phyloP scores from a whole-genome alignment of 2,329 filamentous ascomycete species.

The Fusarium dlaminii region DNA sequence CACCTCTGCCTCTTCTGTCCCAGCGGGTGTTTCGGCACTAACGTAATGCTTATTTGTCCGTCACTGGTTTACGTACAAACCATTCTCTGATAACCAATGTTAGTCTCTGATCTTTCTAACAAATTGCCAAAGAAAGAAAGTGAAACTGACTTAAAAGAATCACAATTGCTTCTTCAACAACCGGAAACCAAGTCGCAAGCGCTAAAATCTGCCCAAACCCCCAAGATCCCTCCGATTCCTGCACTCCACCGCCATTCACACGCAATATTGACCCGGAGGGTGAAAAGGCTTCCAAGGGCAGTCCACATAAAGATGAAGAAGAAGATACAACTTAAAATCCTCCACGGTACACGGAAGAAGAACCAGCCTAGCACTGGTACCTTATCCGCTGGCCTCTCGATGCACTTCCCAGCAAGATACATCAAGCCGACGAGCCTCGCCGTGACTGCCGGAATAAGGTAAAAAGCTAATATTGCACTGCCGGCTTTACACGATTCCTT shows the following conservation, averaged over 20 bases:
- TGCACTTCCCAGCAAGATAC: neutral
- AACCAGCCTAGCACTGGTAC: neutral
- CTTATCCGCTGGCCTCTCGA: accelerated
- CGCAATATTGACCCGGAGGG: accelerated
- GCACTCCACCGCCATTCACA: neutral
- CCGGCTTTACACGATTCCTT: accelerated
- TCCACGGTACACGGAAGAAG: neutral
- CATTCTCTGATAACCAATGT: accelerated
- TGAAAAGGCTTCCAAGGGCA: neutral
- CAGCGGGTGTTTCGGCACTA: accelerated
- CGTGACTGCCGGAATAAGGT: accelerated
- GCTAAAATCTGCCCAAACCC: neutral
- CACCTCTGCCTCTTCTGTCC: neutral
- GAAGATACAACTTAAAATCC: accelerated
- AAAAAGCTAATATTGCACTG: accelerated
- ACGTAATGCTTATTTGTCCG: neutral
- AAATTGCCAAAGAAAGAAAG: accelerated
- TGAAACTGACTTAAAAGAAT: neutral
- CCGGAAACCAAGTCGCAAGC: neutral
- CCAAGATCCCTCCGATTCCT: neutral
- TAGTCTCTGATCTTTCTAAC: accelerated
- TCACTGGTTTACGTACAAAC: neutral
- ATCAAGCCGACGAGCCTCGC: neutral
- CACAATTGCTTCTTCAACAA: accelerated
- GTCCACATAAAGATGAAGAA: neutral